Percentiles rank a stretch among this genome's conserved stretches.
These are phyloP conservation scores for Trametes elegans DNA, from an alignment of 768 basidiomycete genomes.

Conservation along the genomic window DNA sequence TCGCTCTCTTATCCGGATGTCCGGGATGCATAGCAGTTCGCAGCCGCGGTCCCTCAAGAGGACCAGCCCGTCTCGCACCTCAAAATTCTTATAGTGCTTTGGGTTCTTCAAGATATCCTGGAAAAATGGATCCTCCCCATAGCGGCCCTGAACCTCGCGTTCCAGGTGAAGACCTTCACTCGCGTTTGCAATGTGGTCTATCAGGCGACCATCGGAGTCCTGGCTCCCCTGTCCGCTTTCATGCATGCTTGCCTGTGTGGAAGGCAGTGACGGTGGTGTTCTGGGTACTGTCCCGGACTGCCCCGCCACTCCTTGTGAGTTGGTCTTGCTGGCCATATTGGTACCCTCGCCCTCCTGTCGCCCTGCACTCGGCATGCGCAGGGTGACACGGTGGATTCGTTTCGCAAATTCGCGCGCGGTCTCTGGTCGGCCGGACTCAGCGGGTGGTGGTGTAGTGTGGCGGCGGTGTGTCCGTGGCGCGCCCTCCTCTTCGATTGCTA, in stretches of 20 bases:
- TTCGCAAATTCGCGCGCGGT: not conserved
- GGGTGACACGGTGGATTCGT: not conserved
- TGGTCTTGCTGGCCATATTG: too few species aligned
- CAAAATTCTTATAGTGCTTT: conserved; percentile 28
- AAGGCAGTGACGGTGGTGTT: too few species aligned
- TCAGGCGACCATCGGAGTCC: too few species aligned
- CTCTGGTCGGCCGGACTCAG: not conserved
- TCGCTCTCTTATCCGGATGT: conserved; percentile 16
- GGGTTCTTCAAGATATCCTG: conserved; percentile 24
- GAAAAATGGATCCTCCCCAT: conserved; percentile 33
- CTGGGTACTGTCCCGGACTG: too few species aligned
- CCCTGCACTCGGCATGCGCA: not conserved
- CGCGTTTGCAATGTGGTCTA: too few species aligned
- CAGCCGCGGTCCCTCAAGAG: conserved; percentile 9
- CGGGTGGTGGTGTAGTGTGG: too few species aligned
- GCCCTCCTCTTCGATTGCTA: too few species aligned
- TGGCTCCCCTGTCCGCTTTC: too few species aligned
- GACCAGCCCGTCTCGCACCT: conserved; percentile 20
- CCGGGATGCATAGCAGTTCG: conserved; percentile 25
- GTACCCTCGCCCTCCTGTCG: not conserved
- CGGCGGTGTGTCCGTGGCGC: too few species aligned
- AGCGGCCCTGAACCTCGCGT: conserved; percentile 17
- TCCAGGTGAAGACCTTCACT: conserved; percentile 10
- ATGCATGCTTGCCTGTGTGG: too few species aligned
- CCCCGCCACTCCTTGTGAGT: too few species aligned